Base-by-base conservation (phyloP, 352 stramenopile genomes). In the Globisporangium lucens region DNA sequence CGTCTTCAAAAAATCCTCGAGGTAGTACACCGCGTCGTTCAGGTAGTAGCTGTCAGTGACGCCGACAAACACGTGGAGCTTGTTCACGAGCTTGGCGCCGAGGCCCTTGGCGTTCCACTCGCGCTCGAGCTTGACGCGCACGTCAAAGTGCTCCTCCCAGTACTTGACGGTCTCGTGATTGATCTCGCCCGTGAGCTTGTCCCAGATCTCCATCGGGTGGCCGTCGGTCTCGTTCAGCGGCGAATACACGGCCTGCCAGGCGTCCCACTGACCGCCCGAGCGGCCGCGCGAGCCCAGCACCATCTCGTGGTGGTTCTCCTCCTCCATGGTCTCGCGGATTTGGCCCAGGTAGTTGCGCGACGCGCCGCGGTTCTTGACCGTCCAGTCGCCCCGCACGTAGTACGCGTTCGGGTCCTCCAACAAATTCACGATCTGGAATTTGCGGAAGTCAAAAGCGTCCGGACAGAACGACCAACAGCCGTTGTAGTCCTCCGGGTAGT, bases 381-480 rank as follows among this genome's bases (percentile, higher is more conserved):
- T 91, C 83, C 83, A 91, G 71, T 90, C 83, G 4, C 78, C 81
- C 1, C 76, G 72, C 56, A 76, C 73, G 60, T 89, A 89, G 78
- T 91, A 91, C 20, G 83, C 83, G 63, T 90, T 91, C 22, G 71
- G 65, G 71, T 91, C 82, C 2, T 80, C 70, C 8, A 89, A 72
- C 17, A 91, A 56, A 51, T 91, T 75, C 24, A 91, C 83, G 61
- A 90, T 80, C 63, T 91, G 83, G 69, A 91, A 91, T 8, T 85
- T 83, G 56, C 72, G 83, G 59, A 91, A 91, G 65, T 91, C 83
- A 60, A 90, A 91, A 43, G 83, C 82, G 57, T 91, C 83, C 0
- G 83, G 83, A 35, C 83, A 91, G 67, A 91, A 91, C n/a, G 81
- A 86, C 83, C 82, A 91, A 77, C 83, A 91, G 62, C 83, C 83